Base-by-base conservation (phyloP, 345 rosid species). In the Rhizophora mangle region DNA sequence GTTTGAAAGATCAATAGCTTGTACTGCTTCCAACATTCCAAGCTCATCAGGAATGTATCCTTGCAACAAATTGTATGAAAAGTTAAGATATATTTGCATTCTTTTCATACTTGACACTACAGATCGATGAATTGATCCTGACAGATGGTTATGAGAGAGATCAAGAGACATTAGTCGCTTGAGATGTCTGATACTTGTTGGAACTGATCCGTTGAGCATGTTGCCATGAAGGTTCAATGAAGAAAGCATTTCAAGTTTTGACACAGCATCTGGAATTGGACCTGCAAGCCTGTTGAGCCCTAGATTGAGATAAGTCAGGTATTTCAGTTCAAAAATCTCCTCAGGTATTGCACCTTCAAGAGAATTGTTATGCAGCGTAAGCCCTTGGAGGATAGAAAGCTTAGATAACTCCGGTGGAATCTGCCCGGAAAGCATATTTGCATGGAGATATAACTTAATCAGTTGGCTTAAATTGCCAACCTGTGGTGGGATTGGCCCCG, bases 1-100 rank as follows among this genome's bases (percentile, higher is more conserved):
- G 77, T 82, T 81, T 7, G 97, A 90, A 65, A 93, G 72, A 77
- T 93, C 96, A 70, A 93, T 90, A 68, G 77, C 84, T 79, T 93
- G 93, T 64, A 85, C 85, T 82, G 80, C 87, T 74, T 82, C 81
- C 74, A 90, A 63, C 80, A 15, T 79, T 32, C 98, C 98, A n/a
- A 93, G 82, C 83, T 89, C 93, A 22, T 27, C 69, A 8, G 98
- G 93, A 34, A 89, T 82, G 59, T 63, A 46, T 69, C 97, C 98
- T 4, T 76, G 68, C 61, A 93, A 65, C 39, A 76, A 72, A 71
- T 93, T 93, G 76, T 83, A 57, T 37, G 98, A 90, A 21, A 93
- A 72, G 85, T 93, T 90, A 54, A 93, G 84, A 54, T 72, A 78
- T 62, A 85, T 66, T 79, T 89, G 92, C 81, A 90, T 65, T 29